phyloP scores from a whole-genome alignment of 495 filamentous ascomycete species.

The Trichoderma orchidacearum region DNA sequence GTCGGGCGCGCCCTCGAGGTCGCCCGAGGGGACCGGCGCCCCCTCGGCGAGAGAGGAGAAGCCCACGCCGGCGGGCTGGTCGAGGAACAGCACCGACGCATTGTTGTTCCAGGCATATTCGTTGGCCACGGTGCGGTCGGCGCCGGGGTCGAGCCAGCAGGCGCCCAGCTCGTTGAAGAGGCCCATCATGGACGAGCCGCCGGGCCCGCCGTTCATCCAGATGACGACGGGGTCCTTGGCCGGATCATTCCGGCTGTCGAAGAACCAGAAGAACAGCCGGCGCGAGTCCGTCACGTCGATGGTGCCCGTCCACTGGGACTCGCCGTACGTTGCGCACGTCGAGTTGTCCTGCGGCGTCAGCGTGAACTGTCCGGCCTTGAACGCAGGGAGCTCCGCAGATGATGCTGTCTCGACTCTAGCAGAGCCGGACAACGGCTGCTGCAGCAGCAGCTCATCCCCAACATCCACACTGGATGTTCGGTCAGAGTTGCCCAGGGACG shows the following conservation, averaged over 20 bases:
- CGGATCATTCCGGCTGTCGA: constrained; percentile 2
- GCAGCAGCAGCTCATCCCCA: neutral
- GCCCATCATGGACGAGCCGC: constrained; percentile 1
- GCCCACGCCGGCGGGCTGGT: constrained; percentile 5
- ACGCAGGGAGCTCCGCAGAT: neutral
- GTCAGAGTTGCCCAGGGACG: neutral
- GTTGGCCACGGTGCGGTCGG: neutral
- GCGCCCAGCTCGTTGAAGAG: constrained; percentile 1
- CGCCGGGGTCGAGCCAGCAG: neutral
- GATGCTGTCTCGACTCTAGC: neutral
- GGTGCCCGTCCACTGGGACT: neutral
- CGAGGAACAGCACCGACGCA: constrained; percentile 4
- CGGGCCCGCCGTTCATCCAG: constrained; percentile 5
- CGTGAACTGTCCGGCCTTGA: neutral
- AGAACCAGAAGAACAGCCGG: constrained; percentile 4
- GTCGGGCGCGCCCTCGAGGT: neutral
- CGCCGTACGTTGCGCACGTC: neutral
- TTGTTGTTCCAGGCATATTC: constrained; percentile 3
- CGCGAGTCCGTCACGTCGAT: neutral
- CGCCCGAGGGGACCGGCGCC: neutral
- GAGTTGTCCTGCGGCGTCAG: neutral
- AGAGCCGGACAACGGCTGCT: neutral
- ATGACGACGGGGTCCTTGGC: neutral
- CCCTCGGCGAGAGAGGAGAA: neutral
- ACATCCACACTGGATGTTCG: too few species aligned